phyloP scores from a whole-genome alignment of 768 basidiomycete species.

The Mycena vulgaris region DNA sequence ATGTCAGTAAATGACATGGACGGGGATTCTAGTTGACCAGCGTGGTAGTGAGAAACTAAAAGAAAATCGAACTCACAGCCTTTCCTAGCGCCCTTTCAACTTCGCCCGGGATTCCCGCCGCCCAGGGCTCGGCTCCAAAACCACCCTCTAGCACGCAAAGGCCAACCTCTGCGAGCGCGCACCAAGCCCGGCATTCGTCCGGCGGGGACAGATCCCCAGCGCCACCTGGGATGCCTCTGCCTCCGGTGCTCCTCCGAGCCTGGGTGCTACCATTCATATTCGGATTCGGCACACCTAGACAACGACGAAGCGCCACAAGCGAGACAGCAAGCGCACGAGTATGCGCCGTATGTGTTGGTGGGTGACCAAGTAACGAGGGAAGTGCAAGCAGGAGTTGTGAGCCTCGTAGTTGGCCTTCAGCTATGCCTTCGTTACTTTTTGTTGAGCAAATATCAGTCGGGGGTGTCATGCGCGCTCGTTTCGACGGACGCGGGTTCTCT shows the following conservation, averaged over 20 bases:
- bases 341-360: conserved; percentile 73
- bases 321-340: conserved; percentile 70
- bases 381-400: conserved; percentile 69
- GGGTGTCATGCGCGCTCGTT: conserved; percentile 47
- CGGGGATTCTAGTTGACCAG: too few species aligned
- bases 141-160: conserved; percentile 68
- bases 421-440: neutral
- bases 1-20: neutral
- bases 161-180: conserved; percentile 78
- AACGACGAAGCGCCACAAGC: conserved; percentile 68
- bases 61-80: conserved; percentile 66
- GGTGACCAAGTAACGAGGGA: conserved; percentile 73
- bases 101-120: conserved; percentile 69
- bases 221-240: neutral
- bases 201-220: conserved; percentile 23
- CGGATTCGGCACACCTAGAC: conserved; percentile 65
- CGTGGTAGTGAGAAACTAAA: conserved; percentile 1
- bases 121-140: conserved; percentile 60
- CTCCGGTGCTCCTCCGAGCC: neutral
- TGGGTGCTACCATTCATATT: conserved; percentile 40
- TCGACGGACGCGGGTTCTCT: conserved; percentile 52
- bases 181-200: conserved; percentile 79
- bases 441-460: neutral
- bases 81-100: conserved; percentile 80
- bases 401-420: conserved; percentile 15